These are phyloP conservation scores for Mallotus japonicus DNA, from an alignment of 441 rosid species.

Conservation along the genomic window DNA sequence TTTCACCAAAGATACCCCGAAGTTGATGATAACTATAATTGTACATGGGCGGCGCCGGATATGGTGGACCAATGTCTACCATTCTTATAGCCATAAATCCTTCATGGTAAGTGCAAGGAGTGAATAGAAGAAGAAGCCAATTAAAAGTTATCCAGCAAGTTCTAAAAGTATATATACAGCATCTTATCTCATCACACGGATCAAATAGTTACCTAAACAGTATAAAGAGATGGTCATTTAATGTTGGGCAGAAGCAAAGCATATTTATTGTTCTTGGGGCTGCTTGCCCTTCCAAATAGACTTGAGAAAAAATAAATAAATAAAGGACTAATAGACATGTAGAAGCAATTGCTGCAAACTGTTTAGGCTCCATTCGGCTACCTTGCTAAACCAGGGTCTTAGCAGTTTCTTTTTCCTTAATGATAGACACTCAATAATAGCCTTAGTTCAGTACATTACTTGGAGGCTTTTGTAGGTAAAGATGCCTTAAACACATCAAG, in stretches of 20 bases:
- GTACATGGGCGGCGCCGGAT: constrained; percentile 18
- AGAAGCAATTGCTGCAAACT: neutral
- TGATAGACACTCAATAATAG: too few species aligned
- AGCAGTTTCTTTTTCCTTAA: neutral
- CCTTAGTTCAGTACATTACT: too few species aligned
- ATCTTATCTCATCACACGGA: neutral
- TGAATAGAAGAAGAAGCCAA: neutral
- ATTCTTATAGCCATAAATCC: neutral
- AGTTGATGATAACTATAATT: neutral
- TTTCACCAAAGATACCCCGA: constrained; percentile 2
- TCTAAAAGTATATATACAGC: too few species aligned
- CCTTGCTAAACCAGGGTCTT: neutral
- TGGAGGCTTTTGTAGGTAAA: neutral
- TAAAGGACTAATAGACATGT: too few species aligned
- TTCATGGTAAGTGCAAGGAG: too few species aligned
- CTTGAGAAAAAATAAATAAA: neutral
- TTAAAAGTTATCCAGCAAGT: neutral
- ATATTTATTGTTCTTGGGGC: neutral
- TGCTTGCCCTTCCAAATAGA: neutral
- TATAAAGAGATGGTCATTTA: neutral
- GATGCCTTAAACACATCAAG: neutral
- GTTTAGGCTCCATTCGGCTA: neutral
- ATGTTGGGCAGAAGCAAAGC: neutral
- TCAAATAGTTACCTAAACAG: constrained; percentile 5
- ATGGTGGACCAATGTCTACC: constrained; percentile 9